Evolutionary conservation across 495 filamentous ascomycete genomes (phyloP).

Genomic region (Evernia prunastri): DNA sequence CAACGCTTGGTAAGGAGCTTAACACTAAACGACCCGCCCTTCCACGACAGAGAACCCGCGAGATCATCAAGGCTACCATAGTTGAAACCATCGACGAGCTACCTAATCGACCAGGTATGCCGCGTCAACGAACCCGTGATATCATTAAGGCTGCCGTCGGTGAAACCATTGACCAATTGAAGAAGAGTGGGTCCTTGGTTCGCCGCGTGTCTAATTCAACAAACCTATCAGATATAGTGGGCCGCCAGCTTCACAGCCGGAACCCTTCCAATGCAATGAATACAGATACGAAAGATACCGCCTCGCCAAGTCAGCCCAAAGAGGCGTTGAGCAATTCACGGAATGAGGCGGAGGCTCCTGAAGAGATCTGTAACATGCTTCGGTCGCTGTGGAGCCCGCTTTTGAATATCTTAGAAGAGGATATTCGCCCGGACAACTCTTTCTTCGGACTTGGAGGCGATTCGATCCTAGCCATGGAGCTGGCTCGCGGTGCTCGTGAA

Average conservation of each 20-base stretch:
- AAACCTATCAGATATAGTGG: conserved; percentile 9
- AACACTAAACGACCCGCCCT: not conserved
- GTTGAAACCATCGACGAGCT: not conserved
- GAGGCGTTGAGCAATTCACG: conserved; percentile 3
- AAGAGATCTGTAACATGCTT: conserved; percentile 30
- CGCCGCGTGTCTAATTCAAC: not conserved
- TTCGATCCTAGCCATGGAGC: conserved; percentile 61
- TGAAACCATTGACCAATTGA: conserved; percentile 4
- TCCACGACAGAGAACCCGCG: not conserved
- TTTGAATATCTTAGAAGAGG: conserved; percentile 36
- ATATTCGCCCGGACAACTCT: conserved; percentile 39
- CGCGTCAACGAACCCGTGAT: not conserved
- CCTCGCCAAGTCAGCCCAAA: not conserved
- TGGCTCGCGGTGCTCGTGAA: conserved; percentile 52
- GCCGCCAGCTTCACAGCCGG: conserved; percentile 7
- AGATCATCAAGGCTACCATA: not conserved
- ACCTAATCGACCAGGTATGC: not conserved
- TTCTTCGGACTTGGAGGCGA: conserved; percentile 48
- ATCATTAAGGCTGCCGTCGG: conserved; percentile 9
- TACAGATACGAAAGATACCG: not conserved
- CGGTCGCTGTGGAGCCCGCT: conserved; percentile 43
- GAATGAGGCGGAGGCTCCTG: conserved; percentile 8
- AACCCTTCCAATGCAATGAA: not conserved
- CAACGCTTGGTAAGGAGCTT: not conserved
- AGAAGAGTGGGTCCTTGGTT: not conserved